Conservation (phyloP, 2,329 filamentous ascomycete genomes). For the Diaporthe vexans region DNA sequence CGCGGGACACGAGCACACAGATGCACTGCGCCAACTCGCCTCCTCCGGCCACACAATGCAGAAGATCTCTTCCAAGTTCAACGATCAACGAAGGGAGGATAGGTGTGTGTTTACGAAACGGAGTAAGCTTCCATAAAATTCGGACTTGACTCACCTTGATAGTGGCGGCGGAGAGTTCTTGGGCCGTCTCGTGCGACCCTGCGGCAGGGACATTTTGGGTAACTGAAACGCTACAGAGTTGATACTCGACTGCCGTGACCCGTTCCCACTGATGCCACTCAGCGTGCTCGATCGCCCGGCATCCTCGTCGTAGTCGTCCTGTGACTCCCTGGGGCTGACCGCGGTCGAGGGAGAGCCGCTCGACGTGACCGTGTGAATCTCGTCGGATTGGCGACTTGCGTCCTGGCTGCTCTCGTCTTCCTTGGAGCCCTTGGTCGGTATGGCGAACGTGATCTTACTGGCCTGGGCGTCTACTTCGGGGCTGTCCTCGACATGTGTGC, state of each 20-base stretch:
- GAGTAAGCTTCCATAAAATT: background rate
- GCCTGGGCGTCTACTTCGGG: conserved; percentile 14
- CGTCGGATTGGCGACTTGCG: conserved; percentile 18
- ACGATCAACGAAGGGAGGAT: background rate
- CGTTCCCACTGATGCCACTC: conserved; percentile 37
- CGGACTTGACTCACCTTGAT: conserved; percentile 36
- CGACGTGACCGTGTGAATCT: conserved; percentile 33
- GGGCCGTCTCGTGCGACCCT: conserved; percentile 35
- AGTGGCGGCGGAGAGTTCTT: conserved; percentile 36
- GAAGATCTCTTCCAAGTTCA: background rate
- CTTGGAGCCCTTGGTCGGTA: conserved; percentile 33
- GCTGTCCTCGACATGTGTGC: background rate
- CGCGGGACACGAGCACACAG: conserved; percentile 4
- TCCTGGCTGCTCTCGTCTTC: background rate
- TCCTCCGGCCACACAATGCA: background rate
- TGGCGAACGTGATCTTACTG: conserved; percentile 39
- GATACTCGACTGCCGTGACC: conserved; percentile 35
- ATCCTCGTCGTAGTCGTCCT: conserved; percentile 40
- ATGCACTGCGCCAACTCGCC: conserved; percentile 6
- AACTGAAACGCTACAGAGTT: conserved; percentile 15
- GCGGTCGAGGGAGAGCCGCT: conserved; percentile 37
- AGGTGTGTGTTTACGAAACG: background rate
- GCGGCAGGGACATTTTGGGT: conserved; percentile 32
- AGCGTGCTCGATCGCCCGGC: conserved; percentile 34
- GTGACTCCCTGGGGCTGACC: conserved; percentile 36